These are phyloP conservation scores for Pulveroboletus sp. DNA, from an alignment of 768 basidiomycete genomes.

Conservation along the genomic window DNA sequence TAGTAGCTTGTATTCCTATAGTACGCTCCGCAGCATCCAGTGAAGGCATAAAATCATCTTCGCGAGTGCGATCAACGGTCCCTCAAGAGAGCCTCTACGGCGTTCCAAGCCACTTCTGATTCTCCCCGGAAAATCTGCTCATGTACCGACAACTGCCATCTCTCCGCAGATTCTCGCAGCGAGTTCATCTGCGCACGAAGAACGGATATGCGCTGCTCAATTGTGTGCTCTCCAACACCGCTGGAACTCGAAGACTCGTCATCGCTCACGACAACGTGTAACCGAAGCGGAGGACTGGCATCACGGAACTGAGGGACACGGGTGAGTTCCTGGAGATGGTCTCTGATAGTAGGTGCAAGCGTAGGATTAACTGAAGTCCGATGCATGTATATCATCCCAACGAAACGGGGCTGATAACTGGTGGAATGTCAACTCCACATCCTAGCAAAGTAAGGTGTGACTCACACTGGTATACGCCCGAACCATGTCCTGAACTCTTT, in stretches of 20 bases:
- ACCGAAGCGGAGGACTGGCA: neutral
- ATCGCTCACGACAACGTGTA: conserved; percentile 10
- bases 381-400: conserved; percentile 19
- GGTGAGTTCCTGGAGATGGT: conserved; percentile 1
- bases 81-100: conserved; percentile 9
- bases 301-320: neutral
- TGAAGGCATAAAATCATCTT: too few relatives aligned
- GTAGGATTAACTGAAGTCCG: conserved; percentile 14
- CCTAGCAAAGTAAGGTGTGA: too few relatives aligned
- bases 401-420: conserved; percentile 5
- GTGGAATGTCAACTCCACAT: neutral
- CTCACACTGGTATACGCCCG: neutral
- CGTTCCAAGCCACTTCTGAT: conserved; percentile 11
- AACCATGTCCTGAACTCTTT: conserved; percentile 6
- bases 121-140: conserved; percentile 7
- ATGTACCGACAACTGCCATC: conserved; percentile 6
- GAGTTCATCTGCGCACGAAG: neutral
- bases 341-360: neutral
- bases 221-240: neutral
- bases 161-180: neutral
- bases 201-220: neutral
- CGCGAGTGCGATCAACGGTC: too few relatives aligned
- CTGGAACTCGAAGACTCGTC: conserved; percentile 4
- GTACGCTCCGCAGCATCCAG: too few relatives aligned
- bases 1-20: too few relatives aligned